Percentiles rank a stretch among this genome's conserved stretches.
phyloP scores from a whole-genome alignment of 495 filamentous ascomycete genomes.

The Aspergillus hancockii region DNA sequence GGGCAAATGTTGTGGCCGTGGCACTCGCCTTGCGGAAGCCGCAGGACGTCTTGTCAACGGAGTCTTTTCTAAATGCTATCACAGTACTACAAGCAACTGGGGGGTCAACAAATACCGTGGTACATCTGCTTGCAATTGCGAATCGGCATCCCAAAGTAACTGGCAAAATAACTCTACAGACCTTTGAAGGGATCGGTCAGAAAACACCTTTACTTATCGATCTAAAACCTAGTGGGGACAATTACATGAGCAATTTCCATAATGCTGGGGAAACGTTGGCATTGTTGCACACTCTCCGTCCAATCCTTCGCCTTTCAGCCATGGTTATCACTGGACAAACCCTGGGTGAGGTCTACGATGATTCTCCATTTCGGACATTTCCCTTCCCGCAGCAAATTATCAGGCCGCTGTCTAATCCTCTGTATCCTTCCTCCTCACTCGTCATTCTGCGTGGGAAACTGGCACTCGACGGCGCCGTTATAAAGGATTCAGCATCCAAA shows the following conservation, averaged over 20 bases:
- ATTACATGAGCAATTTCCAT: slow-evolving; percentile 75
- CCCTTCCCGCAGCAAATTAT: slow-evolving; percentile 46
- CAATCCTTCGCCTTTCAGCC: slow-evolving; percentile 58
- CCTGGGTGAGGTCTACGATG: slow-evolving; percentile 55
- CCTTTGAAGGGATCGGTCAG: slow-evolving; percentile 60
- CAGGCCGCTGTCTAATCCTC: slow-evolving; percentile 50
- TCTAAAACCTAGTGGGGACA: slow-evolving; percentile 66
- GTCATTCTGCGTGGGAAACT: slow-evolving; percentile 60
- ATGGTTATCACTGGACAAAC: slow-evolving; percentile 60
- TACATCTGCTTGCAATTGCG: slow-evolving; percentile 66
- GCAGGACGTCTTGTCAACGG: slow-evolving; percentile 55
- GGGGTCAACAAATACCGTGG: slow-evolving; percentile 67
- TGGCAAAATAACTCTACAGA: slow-evolving; percentile 55
- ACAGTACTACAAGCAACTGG: slow-evolving; percentile 69
- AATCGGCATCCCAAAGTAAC: slow-evolving; percentile 58
- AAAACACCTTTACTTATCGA: slow-evolving; percentile 63
- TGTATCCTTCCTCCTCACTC: slow-evolving; percentile 56
- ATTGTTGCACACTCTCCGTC: slow-evolving; percentile 55
- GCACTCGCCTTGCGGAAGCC: slow-evolving; percentile 45
- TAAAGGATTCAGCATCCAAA: slow-evolving; percentile 65
- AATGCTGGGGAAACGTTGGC: slow-evolving; percentile 65
- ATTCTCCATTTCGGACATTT: slow-evolving; percentile 45
- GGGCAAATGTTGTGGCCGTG: slow-evolving; percentile 53
- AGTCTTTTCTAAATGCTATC: slow-evolving; percentile 71
- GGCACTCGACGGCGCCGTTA: slow-evolving; percentile 55